Percentiles rank a stretch among this genome's conserved stretches.
These are phyloP conservation scores for Fusarium staphyleae DNA, from an alignment of 2,329 filamentous ascomycete species.

Conservation along the genomic window DNA sequence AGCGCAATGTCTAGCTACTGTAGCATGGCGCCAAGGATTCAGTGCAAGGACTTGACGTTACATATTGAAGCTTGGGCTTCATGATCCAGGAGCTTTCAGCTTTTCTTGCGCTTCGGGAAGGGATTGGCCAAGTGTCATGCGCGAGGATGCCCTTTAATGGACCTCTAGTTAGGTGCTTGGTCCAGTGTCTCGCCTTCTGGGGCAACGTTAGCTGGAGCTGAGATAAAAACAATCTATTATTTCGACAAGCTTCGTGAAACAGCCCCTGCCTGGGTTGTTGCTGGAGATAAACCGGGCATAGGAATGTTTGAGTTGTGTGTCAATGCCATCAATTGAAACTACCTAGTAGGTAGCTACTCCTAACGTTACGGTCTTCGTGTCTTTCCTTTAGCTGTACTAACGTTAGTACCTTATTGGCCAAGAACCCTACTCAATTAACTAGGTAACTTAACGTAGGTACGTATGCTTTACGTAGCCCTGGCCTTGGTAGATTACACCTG, in stretches of 20 bases:
- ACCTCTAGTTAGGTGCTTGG: too few species aligned
- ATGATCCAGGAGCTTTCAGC: not conserved
- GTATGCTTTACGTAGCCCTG: too few species aligned
- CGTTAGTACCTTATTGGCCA: not conserved
- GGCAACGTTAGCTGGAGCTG: not conserved
- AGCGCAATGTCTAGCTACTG: constrained; percentile 2
- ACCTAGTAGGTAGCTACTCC: too few species aligned
- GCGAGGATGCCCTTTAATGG: not conserved
- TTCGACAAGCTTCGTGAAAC: not conserved
- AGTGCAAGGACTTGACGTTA: constrained; percentile 1
- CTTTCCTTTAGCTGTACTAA: too few species aligned
- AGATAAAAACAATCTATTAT: not conserved
- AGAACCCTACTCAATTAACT: not conserved
- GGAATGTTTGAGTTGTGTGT: too few species aligned
- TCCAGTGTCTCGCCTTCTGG: not conserved
- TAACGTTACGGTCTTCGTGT: too few species aligned
- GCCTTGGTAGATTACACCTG: too few species aligned
- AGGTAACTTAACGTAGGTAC: too few species aligned
- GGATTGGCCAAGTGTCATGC: constrained; percentile 3
- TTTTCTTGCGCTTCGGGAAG: not conserved
- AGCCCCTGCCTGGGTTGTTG: not conserved
- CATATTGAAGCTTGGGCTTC: not conserved
- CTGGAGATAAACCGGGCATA: constrained; percentile 13
- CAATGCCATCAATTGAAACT: too few species aligned
- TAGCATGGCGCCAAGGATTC: not conserved